Conservation (phyloP, 1,284 basidiomycete species). For the Cutaneotrichosporon cutaneum region DNA sequence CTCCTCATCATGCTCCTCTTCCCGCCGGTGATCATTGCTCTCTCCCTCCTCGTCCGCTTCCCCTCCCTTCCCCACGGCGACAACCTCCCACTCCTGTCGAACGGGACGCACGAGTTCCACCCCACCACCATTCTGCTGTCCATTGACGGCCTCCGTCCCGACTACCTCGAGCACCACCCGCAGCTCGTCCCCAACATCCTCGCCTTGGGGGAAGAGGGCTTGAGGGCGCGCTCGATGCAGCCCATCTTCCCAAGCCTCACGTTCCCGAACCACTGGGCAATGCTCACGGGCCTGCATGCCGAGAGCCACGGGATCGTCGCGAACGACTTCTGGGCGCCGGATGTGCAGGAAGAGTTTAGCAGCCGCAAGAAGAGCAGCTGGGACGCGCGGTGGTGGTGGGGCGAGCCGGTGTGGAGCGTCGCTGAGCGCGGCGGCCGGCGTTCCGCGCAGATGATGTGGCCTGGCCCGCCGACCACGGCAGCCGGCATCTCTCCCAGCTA, state of each 20-base stretch:
- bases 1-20: slow-evolving; percentile 11
- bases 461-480: slow-evolving; percentile 70
- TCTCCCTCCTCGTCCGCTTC: slow-evolving; percentile 10
- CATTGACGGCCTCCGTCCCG: slow-evolving; percentile 39
- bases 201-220: slow-evolving; percentile 52
- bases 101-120: slow-evolving; percentile 31
- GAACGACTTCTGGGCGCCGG: slow-evolving; percentile 86
- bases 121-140: slow-evolving; percentile 37
- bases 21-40: slow-evolving; percentile 7
- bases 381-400: slow-evolving; percentile 76
- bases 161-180: slow-evolving; percentile 26
- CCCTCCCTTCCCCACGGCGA: slow-evolving; percentile 1
- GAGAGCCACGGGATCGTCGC: slow-evolving; percentile 87
- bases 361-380: slow-evolving; percentile 65
- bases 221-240: slow-evolving; percentile 79
- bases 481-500: slow-evolving; percentile 68
- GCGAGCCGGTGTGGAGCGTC: slow-evolving; percentile 90
- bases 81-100: slow-evolving; percentile 16
- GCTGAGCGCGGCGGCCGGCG: slow-evolving; percentile 68
- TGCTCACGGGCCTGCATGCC: slow-evolving; percentile 83
- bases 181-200: slow-evolving; percentile 28
- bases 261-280: slow-evolving; percentile 87
- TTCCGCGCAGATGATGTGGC: slow-evolving; percentile 89
- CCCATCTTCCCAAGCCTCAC: slow-evolving; percentile 86
- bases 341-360: slow-evolving; percentile 47